A percentile compares a stretch with the other conserved stretches of the same genome.
Evolutionary conservation across 352 stramenopile species (phyloP).

Genomic region (Phytopythium sindhum): DNA sequence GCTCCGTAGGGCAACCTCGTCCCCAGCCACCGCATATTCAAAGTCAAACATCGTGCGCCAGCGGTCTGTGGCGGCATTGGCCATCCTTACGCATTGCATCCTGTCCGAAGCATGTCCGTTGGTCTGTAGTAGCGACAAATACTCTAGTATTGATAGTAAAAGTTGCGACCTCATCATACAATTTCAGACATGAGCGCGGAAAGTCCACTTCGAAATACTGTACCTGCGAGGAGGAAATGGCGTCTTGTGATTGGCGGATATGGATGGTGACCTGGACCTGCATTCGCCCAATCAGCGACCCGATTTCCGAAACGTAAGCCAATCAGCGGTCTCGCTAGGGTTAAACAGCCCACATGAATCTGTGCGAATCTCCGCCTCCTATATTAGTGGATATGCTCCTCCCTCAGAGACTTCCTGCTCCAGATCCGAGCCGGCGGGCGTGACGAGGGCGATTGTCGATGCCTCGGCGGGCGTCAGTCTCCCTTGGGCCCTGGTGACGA

Average conservation of each 20-base stretch:
- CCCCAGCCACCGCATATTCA: no score
- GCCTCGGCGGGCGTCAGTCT: background rate
- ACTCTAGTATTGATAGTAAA: no score
- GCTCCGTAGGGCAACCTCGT: no score
- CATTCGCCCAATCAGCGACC: background rate
- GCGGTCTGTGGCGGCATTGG: no score
- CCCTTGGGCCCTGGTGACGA: background rate
- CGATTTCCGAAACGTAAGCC: background rate
- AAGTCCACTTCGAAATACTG: no score
- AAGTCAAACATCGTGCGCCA: no score
- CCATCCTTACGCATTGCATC: no score
- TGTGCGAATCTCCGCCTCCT: background rate
- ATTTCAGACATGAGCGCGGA: no score
- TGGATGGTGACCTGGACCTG: background rate
- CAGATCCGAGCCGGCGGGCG: background rate
- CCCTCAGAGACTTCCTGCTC: background rate
- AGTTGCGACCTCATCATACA: no score
- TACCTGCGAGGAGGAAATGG: conserved; percentile 25
- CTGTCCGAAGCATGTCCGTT: no score
- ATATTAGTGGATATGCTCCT: background rate
- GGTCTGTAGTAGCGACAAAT: no score
- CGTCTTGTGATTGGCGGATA: background rate
- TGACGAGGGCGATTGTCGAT: background rate
- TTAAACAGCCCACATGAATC: no score
- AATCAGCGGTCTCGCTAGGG: background rate